Conservation (phyloP, 2,329 filamentous ascomycete species). For the Emmonsiellopsis sp. region DNA sequence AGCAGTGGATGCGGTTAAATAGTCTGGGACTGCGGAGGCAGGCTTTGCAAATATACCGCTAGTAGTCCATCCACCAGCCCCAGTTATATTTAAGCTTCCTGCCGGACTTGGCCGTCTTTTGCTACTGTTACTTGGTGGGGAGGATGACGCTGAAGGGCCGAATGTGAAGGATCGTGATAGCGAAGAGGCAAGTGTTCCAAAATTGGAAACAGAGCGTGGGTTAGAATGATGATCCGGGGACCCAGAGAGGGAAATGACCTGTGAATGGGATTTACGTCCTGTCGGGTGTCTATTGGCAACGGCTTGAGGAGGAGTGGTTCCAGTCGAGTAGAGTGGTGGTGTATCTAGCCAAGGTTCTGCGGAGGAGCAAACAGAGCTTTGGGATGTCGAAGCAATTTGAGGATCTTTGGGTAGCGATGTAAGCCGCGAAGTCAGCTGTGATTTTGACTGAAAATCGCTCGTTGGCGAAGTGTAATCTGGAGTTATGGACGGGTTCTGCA, state of each 20-base stretch:
- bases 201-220: constrained; percentile 30
- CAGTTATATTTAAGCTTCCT: constrained; percentile 25
- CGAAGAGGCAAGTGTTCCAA: constrained; percentile 36
- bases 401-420: constrained; percentile 24
- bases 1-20: constrained; percentile 21
- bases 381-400: constrained; percentile 22
- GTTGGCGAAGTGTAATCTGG: constrained; percentile 39
- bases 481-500: constrained; percentile 37
- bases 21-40: constrained; percentile 20
- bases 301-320: constrained; percentile 42
- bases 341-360: constrained; percentile 44
- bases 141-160: constrained; percentile 34
- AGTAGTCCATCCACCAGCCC: constrained; percentile 21
- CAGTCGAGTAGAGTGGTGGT: constrained; percentile 44
- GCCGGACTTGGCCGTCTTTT: constrained; percentile 31
- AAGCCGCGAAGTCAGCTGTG: constrained; percentile 27
- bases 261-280: constrained; percentile 34
- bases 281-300: constrained; percentile 31
- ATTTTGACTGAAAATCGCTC: constrained; percentile 34
- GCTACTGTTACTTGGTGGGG: constrained; percentile 23
- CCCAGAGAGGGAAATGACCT: constrained; percentile 30
- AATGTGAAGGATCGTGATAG: constrained; percentile 38
- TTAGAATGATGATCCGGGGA: constrained; percentile 34
- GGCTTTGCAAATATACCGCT: constrained; percentile 17
- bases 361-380: constrained; percentile 43